Percentiles rank a stretch among this genome's conserved stretches.
These are phyloP conservation scores for Boletus sensibilis DNA, from an alignment of 768 basidiomycete species.

Conservation along the genomic window DNA sequence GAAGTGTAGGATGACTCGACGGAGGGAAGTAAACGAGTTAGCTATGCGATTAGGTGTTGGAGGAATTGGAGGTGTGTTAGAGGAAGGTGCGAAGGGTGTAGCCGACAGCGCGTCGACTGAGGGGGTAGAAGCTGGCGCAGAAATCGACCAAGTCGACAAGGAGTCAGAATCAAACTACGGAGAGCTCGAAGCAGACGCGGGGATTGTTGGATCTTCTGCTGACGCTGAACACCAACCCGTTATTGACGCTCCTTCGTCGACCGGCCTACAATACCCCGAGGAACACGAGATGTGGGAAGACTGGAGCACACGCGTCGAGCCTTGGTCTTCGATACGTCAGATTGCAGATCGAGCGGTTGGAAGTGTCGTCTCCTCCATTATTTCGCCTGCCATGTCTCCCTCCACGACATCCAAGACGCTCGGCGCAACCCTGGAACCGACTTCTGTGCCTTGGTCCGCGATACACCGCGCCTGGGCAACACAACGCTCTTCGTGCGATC, in stretches of 20 bases:
- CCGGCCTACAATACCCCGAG: slow-evolving; percentile 15
- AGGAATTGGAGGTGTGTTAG: slow-evolving; percentile 66
- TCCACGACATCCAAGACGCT: slow-evolving; percentile 21
- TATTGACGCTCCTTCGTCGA: background rate
- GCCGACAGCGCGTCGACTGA: background rate
- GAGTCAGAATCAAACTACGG: slow-evolving; percentile 1
- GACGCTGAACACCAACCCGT: slow-evolving; percentile 12
- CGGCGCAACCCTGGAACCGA: slow-evolving; percentile 40
- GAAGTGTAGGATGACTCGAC: slow-evolving; percentile 54
- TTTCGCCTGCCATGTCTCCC: slow-evolving; percentile 6
- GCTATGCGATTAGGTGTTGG: slow-evolving; percentile 83
- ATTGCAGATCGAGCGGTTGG: slow-evolving; percentile 80
- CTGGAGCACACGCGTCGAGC: slow-evolving; percentile 69
- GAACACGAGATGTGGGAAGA: slow-evolving; percentile 48
- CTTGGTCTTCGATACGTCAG: slow-evolving; percentile 67
- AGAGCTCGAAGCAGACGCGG: slow-evolving; percentile 20
- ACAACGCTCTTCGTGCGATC: slow-evolving; percentile 47
- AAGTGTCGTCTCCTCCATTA: slow-evolving; percentile 44
- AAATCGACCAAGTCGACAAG: slow-evolving; percentile 4
- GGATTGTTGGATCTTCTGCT: slow-evolving; percentile 13
- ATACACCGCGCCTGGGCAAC: slow-evolving; percentile 66
- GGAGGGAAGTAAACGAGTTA: slow-evolving; percentile 77
- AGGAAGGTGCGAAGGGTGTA: slow-evolving; percentile 19
- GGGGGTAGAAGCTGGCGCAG: slow-evolving; percentile 3
- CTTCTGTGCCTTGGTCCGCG: slow-evolving; percentile 63